Conservation (phyloP, 2,329 filamentous ascomycete species). For the Amauroascus verrucosus region DNA sequence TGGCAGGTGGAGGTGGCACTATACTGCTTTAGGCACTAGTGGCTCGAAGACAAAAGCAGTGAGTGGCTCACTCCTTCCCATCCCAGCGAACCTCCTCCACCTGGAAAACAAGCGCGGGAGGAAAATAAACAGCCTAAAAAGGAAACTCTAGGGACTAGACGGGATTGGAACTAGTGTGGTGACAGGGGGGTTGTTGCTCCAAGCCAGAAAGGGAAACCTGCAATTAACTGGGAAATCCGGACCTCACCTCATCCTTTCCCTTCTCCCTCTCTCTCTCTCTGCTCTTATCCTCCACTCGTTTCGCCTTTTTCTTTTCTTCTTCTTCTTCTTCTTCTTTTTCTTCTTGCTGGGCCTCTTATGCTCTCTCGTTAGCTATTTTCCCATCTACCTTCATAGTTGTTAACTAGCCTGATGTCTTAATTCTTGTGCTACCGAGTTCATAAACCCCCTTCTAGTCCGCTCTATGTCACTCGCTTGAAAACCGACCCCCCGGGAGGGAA, state of each 20-base stretch:
- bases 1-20: neutral
- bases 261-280: neutral
- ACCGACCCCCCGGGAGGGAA: neutral
- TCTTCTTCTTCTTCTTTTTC: neutral
- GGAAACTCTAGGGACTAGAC: neutral
- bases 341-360: neutral
- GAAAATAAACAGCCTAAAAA: neutral
- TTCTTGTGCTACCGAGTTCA: neutral
- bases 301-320: neutral
- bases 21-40: neutral
- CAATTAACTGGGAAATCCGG: neutral
- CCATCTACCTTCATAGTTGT: neutral
- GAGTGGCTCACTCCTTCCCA: neutral
- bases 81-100: neutral
- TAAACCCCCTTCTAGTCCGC: neutral
- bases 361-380: neutral
- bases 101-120: no score
- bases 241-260: neutral
- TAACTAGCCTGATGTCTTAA: neutral
- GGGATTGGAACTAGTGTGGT: neutral
- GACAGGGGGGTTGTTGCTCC: neutral
- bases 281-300: neutral
- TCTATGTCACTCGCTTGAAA: slow-evolving; percentile 4
- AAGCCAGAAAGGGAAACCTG: neutral
- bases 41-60: neutral